These are phyloP conservation scores for Trametes punicea DNA, from an alignment of 768 basidiomycete species.

Conservation along the genomic window DNA sequence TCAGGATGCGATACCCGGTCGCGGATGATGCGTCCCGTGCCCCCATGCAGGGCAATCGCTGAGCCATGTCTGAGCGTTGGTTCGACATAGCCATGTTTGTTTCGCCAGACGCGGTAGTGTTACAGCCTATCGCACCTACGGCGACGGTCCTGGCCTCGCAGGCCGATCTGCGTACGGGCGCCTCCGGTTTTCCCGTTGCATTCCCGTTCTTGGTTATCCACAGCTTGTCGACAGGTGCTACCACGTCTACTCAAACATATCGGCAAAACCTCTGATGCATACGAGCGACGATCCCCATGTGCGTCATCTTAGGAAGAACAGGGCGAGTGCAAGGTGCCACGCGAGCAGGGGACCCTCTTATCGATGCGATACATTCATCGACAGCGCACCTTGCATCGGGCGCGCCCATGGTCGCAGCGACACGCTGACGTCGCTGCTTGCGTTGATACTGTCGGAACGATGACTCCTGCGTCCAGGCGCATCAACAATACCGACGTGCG, in stretches of 20 bases:
- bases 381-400: background rate
- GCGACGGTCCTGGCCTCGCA: background rate
- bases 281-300: background rate
- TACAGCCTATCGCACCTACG: background rate
- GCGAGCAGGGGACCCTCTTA: slow-evolving; percentile 1
- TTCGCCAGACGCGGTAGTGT: background rate
- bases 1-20: background rate
- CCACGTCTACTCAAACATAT: background rate
- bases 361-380: slow-evolving; percentile 7
- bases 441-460: background rate
- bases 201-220: background rate
- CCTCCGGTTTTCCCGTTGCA: background rate
- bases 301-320: slow-evolving; percentile 2
- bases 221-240: background rate
- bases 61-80: too few relatives aligned
- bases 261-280: background rate
- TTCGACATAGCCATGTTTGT: background rate
- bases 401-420: background rate
- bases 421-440: slow-evolving; percentile 1
- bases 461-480: background rate
- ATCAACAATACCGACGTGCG: background rate
- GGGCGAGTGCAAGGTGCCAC: background rate
- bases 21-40: background rate
- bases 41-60: background rate
- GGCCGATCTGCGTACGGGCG: background rate